Percentiles rank a stretch among this genome's conserved stretches.
Evolutionary conservation across 441 rosid species (phyloP).

Genomic region (Viola pubescens): DNA sequence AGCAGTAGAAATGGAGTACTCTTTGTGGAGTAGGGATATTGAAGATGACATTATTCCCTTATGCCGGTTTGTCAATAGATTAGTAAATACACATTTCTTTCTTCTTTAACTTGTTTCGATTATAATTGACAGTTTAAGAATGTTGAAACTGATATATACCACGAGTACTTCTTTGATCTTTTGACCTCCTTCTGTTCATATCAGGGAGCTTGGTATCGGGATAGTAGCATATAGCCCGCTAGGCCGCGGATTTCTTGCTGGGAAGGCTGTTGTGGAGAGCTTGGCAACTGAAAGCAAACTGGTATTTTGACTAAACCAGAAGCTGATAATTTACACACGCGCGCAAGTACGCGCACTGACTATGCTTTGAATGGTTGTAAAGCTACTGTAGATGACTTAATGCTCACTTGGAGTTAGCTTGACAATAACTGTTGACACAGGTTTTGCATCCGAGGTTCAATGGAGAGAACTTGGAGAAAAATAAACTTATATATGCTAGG

Average conservation of each 20-base stretch:
- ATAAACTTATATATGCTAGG: constrained; percentile 29
- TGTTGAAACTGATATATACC: neutral
- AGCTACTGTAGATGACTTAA: too few relatives aligned
- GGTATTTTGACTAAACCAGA: neutral
- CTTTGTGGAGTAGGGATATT: constrained; percentile 44
- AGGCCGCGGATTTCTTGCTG: constrained; percentile 43
- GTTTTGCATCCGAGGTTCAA: constrained; percentile 34
- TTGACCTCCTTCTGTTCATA: neutral
- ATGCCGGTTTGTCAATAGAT: constrained; percentile 31
- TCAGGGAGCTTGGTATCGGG: constrained; percentile 47
- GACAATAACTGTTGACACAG: neutral
- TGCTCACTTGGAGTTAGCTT: neutral
- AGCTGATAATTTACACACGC: neutral
- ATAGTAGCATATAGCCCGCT: constrained; percentile 49
- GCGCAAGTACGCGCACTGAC: neutral
- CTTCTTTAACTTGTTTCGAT: neutral
- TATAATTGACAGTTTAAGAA: neutral
- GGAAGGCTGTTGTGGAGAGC: constrained; percentile 38
- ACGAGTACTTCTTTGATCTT: neutral
- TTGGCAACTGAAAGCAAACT: constrained; percentile 17
- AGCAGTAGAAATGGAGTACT: constrained; percentile 48
- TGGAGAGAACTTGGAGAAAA: constrained; percentile 38
- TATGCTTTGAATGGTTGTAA: too few relatives aligned
- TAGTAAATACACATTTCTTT: neutral
- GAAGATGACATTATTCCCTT: constrained; percentile 40